phyloP scores from a whole-genome alignment of 176 grass and related monocot species.

The Avena eriantha region DNA sequence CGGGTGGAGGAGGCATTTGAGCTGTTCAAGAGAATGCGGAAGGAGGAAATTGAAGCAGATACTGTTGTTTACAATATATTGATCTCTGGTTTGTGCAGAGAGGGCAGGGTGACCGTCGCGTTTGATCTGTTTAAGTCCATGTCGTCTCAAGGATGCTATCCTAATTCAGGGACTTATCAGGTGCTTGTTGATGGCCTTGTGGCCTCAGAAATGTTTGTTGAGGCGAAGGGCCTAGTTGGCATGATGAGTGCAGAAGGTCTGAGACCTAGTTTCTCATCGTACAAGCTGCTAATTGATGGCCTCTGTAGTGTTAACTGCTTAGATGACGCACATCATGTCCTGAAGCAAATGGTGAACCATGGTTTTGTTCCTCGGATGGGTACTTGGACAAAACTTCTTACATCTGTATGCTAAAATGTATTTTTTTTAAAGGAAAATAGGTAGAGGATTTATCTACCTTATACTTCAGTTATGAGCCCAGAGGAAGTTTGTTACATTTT shows the following conservation, averaged over 20 bases:
- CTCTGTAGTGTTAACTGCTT: slow-evolving; percentile 68
- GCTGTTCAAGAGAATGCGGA: slow-evolving; percentile 62
- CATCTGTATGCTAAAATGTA: slow-evolving; percentile 43
- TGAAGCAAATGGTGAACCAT: slow-evolving; percentile 80
- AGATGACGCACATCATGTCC: slow-evolving; percentile 59
- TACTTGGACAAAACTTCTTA: slow-evolving; percentile 74
- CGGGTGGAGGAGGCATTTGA: slow-evolving; percentile 68
- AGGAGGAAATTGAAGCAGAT: slow-evolving; percentile 57
- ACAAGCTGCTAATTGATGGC: slow-evolving; percentile 77
- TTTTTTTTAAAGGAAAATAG: background rate
- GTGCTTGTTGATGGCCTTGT: slow-evolving; percentile 79
- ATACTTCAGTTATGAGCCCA: background rate
- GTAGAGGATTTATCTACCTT: background rate
- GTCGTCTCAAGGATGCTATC: slow-evolving; percentile 56
- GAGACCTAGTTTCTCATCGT: slow-evolving; percentile 75
- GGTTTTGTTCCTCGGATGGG: slow-evolving; percentile 81
- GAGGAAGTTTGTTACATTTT: no score
- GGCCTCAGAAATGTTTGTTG: slow-evolving; percentile 50
- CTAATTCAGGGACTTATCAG: slow-evolving; percentile 90
- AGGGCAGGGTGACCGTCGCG: slow-evolving; percentile 53
- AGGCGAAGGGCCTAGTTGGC: slow-evolving; percentile 63
- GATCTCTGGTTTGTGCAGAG: slow-evolving; percentile 78
- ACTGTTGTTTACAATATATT: slow-evolving; percentile 83
- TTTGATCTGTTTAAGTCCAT: slow-evolving; percentile 68
- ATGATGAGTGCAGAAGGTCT: slow-evolving; percentile 66